Base-by-base conservation (phyloP, 768 basidiomycete genomes). In the Tylopilus cervinicoccineus region DNA sequence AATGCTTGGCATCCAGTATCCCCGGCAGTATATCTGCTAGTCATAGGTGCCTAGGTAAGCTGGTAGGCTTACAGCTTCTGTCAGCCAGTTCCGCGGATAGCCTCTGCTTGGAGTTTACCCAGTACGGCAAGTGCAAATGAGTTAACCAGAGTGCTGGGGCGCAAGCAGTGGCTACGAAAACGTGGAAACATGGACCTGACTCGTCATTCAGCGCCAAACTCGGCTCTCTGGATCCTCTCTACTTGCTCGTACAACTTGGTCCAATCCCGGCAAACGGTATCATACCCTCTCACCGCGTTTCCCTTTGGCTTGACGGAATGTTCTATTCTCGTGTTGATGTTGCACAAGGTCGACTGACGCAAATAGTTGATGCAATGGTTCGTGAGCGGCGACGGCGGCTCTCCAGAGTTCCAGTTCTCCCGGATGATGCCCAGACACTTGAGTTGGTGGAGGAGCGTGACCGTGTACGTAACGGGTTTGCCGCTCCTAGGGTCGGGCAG, bases 361-460 rank as follows among this genome's bases (percentile, higher is more conserved):
- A 52, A 28, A 6, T 52, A 52, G 23, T 52, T 49, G 42, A 49
- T 39, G 37, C 51, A 45, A 17, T 52, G 51, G 20, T 44, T 51
- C 22, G 51, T 51, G 26, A 50, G 42, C n/a, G 23, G 48, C 13
- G 51, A 53, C 5, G 43, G 43, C 10, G 43, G 43, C 22, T 52
- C 50, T 1, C 38, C 24, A 3, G 52, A 41, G 4, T 28, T 38
- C 7, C 17, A 45, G 6, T 42, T 52, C 24, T 54, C 51, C 3
- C 53, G 44, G 32, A 54, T 33, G 42, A 48, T 48, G 14, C 53
- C 52, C 9, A 54, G 42, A 27, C 52, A 54, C 32, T 48, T 53
- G 38, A 54, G 45, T 16, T 53, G 53, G 33, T 54, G 51, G 12
- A 53, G 33, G 6, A 54, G 51, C 0, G 45, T 54, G 27, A 54